A percentile compares a stretch with the other conserved stretches of the same genome.
Conservation (phyloP, 2,329 filamentous ascomycete species). For the Orbilia javanica region DNA sequence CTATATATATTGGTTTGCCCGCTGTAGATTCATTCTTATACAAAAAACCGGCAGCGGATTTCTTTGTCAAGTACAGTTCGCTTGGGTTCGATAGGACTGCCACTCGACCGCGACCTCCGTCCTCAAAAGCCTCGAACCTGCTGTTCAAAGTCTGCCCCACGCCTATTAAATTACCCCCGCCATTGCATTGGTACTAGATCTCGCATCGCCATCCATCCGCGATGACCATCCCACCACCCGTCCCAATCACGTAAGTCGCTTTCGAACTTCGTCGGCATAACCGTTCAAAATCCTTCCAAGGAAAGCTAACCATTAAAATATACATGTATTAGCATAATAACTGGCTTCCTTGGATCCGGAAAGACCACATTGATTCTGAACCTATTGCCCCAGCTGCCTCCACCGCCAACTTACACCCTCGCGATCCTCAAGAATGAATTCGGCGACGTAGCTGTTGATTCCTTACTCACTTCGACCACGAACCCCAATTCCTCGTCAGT, state of each 20-base stretch:
- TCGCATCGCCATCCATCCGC: background rate
- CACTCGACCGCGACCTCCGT: no score
- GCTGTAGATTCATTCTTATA: no score
- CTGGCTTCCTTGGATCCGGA: conserved; percentile 93
- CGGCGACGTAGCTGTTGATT: conserved; percentile 92
- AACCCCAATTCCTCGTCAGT: conserved; percentile 77
- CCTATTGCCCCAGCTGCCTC: conserved; percentile 89
- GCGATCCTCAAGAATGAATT: conserved; percentile 98
- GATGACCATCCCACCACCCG: conserved; percentile 57
- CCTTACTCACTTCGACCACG: conserved; percentile 76
- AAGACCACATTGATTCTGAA: conserved; percentile 97
- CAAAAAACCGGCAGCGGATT: no score
- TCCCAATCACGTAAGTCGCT: conserved; percentile 60
- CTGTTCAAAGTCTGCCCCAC: no score
- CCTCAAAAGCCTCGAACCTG: no score
- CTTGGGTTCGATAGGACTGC: no score
- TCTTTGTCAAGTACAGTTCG: no score
- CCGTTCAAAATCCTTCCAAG: background rate
- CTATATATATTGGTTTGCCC: no score
- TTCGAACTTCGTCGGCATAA: no score
- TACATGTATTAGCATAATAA: conserved; percentile 84
- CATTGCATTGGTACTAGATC: background rate
- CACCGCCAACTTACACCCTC: conserved; percentile 81
- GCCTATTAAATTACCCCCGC: background rate
- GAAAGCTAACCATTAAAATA: background rate